A percentile compares a stretch with the other conserved stretches of the same genome.
phyloP scores from a whole-genome alignment of 768 basidiomycete genomes.

The Collybia sordida region DNA sequence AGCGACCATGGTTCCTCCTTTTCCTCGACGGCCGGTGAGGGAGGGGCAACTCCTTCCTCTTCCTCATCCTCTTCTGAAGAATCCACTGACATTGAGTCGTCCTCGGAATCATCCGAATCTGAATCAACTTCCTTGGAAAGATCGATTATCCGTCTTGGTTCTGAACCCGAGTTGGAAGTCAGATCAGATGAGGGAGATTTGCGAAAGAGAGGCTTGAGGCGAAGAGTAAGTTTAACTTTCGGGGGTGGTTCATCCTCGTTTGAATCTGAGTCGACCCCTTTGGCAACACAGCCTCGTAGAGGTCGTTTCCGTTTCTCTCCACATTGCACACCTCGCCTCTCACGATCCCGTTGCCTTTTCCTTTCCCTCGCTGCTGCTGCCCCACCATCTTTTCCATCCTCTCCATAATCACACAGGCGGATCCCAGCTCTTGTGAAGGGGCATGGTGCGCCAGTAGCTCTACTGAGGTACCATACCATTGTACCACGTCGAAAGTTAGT shows the following conservation, averaged over 20 bases:
- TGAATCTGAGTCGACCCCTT: conserved; percentile 30
- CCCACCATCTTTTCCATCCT: conserved; percentile 40
- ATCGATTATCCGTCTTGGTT: conserved; percentile 29
- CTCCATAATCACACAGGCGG: conserved; percentile 64
- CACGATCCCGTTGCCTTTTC: conserved; percentile 23
- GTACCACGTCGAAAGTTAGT: conserved; percentile 81
- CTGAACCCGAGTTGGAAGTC: conserved; percentile 23
- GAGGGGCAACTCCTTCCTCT: conserved; percentile 6
- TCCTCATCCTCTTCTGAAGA: conserved; percentile 40
- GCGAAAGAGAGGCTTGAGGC: conserved; percentile 51
- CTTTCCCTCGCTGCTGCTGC: conserved; percentile 26
- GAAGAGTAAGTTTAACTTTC: conserved; percentile 71
- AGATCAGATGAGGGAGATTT: conserved; percentile 18
- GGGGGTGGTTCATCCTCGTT: conserved; percentile 46
- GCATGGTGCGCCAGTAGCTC: conserved; percentile 72
- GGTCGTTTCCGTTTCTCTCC: conserved; percentile 46
- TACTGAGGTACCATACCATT: conserved; percentile 78
- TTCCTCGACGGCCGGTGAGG: conserved; percentile 27
- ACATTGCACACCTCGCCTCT: conserved; percentile 27
- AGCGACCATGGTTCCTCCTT: conserved; percentile 48
- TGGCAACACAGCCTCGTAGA: conserved; percentile 33
- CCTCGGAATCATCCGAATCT: conserved; percentile 34
- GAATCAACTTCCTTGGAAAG: conserved; percentile 40
- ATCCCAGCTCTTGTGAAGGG: conserved; percentile 77
- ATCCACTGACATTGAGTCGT: conserved; percentile 44